phyloP scores from a whole-genome alignment of 208 protist species.

The Acanthamoeba divionensis region DNA sequence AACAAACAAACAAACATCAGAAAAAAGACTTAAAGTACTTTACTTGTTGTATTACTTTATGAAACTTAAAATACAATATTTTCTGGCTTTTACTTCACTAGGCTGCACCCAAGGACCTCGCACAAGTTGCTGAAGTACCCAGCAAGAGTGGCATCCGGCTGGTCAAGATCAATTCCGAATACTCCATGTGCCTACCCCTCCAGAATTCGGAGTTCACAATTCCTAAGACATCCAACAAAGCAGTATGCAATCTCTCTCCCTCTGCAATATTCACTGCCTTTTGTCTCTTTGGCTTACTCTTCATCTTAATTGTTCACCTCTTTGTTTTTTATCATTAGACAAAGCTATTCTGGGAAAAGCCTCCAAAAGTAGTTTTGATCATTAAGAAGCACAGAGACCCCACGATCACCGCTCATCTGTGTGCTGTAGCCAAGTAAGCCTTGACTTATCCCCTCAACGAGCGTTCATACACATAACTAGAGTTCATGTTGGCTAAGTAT shows the following conservation, averaged over 20 bases:
- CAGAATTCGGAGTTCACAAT: background rate
- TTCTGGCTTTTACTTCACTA: background rate
- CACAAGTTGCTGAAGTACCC: background rate
- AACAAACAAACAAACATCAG: background rate
- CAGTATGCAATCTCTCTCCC: background rate
- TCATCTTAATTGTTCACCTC: background rate
- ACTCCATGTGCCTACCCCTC: background rate
- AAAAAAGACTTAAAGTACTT: too few species aligned
- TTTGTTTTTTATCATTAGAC: too few species aligned
- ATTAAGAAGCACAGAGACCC: constrained; percentile 70
- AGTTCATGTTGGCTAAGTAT: background rate
- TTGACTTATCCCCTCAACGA: background rate
- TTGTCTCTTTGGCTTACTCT: background rate
- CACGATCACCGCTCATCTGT: constrained; percentile 23
- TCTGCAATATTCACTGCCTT: background rate
- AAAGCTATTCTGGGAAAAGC: constrained; percentile 59
- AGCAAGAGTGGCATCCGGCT: constrained; percentile 22
- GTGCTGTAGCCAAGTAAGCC: background rate
- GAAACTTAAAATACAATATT: background rate
- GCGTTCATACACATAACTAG: background rate
- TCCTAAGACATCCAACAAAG: background rate
- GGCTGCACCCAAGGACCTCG: background rate
- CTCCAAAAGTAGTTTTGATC: constrained; percentile 67
- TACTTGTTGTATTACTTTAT: too few species aligned
- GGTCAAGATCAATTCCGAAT: background rate